Base-by-base conservation (phyloP, 306 rosid species). In the Cicer pinnatifidum region DNA sequence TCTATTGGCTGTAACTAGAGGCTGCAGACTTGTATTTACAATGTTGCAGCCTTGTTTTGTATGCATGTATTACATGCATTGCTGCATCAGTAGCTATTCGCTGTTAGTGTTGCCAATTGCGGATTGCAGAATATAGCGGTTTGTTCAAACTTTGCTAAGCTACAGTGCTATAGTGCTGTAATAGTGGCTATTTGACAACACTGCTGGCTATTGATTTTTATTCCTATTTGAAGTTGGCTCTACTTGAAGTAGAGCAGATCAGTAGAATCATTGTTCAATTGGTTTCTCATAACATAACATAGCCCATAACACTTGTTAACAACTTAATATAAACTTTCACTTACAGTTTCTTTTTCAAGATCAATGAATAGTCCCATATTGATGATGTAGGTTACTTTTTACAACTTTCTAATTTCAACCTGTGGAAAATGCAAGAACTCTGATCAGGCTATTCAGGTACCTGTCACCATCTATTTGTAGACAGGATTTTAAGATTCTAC, bases 401-500 rank as follows among this genome's bases (percentile, higher is more conserved):
- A 84, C 82, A 94, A 94, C 85, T 71, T 87, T 74, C 82, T 91
- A 83, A 91, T 94, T 57, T 83, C 97, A 39, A 71, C 84, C 53
- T 94, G 99, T 50, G 99, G 99, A 56, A 94, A 87, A 83, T 88
- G 95, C 83, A 83, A 86, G 75, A 81, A 89, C 78, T 85, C 96
- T 52, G 92, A 91, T 75, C 88, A 82, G 77, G 97, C 97, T 41
- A 61, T 91, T 84, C 89, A 68, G 99, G 99, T 94, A 75, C 47
- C 54, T 35, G 39, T 66, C 16, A 68, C 46, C 20, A 6, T 72
- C n/a, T 75, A 20, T 6, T 58, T 51, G 13, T 66, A 17, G 68
- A 50, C 39, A 13, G 4, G 52, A 8, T 72, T 51, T 57, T 41
- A 47, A 39, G 17, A 65, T 52, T 77, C 51, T 64, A 19, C 38